Evolutionary conservation across 2,329 filamentous ascomycete genomes (phyloP), one percentile per base, ranked within the genome.

Genomic region (Aspergillus pseudotamarii): DNA sequence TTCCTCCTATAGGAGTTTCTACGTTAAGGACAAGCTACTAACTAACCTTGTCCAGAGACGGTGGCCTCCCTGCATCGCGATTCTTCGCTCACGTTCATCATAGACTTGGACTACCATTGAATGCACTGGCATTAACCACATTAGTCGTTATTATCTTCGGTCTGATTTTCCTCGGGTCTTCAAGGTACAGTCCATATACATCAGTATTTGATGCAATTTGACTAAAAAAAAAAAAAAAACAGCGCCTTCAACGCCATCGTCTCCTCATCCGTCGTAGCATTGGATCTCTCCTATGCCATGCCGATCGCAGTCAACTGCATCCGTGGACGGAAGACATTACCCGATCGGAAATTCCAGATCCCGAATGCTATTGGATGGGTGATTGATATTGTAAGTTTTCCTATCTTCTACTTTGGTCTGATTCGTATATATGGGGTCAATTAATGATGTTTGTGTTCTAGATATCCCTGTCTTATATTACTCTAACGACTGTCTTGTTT

Each of bases 281-380:
- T 93, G 0, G 88, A 89, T 6, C 78, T 93, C 1, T 90, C 88
- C 1, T 93, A 93, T 67, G 90, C 86, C 6, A 91, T 93, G 53
- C 91, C 91, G 0, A 86, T 91, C 45, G 81, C 85, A 0, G 86
- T 93, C 67, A 91, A 93, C 66, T 84, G 87, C 61, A 77, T 91
- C 3, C 86, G 88, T 0, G 89, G 90, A 6, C 84, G 89, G 6
- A 86, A 81, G 53, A 86, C 86, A 75, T 78, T 92, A 2, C 90
- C 89, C 0, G 81, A 85, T 3, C 80, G 88, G 43, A 74, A 83
- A 1, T 90, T 90, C 73, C 81, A 80, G 48, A 75, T 91, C 1
- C 82, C 85, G 0, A 80, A 73, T 30, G 73, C 76, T 16, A 62
- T 89, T 21, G 88, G 83, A 5, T 91, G 88, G 88, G 73, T 83